A percentile compares a stretch with the other conserved stretches of the same genome.
phyloP scores from a whole-genome alignment of 192 early-diverging fungal species.

The Obelidium mucronatum region DNA sequence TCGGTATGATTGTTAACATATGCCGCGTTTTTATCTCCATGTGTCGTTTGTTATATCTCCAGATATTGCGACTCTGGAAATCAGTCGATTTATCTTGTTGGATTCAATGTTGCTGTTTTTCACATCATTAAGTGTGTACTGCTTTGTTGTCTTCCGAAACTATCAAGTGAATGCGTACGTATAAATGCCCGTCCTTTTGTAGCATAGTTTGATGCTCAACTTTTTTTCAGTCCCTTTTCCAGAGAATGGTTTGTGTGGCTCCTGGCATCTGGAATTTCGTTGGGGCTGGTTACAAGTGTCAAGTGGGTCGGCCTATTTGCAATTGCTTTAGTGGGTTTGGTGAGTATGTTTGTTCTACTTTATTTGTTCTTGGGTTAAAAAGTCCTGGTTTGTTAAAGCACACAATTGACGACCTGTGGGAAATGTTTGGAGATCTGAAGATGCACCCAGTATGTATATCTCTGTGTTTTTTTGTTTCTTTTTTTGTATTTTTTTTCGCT shows the following conservation, averaged over 20 bases:
- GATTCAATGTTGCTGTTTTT: conserved; percentile 96
- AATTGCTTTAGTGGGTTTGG: conserved; percentile 86
- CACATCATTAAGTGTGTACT: conserved; percentile 73
- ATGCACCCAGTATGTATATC: conserved; percentile 48
- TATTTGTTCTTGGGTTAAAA: no score
- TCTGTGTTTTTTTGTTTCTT: conserved; percentile 35
- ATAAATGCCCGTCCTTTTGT: not conserved
- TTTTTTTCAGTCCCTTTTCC: conserved; percentile 77
- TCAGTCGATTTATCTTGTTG: conserved; percentile 91
- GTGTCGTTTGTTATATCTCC: conserved; percentile 17
- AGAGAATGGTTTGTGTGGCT: conserved; percentile 91
- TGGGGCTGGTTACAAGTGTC: conserved; percentile 84
- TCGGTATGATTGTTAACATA: not conserved
- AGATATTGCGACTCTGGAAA: conserved; percentile 78
- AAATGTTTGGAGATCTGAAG: conserved; percentile 78
- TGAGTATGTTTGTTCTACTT: conserved; percentile 30
- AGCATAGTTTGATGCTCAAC: conserved; percentile 29
- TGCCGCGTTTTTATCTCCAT: not conserved
- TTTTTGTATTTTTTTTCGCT: conserved; percentile 28
- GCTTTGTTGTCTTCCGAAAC: conserved; percentile 78
- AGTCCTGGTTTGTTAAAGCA: conserved; percentile 47
- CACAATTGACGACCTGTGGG: conserved; percentile 94
- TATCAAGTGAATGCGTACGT: conserved; percentile 59
- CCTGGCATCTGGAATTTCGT: conserved; percentile 80
- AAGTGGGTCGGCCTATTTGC: conserved; percentile 98